A percentile compares a stretch with the other conserved stretches of the same genome.
These are phyloP conservation scores for Paspalum notatum DNA, from an alignment of 176 grass and related monocot species.

Conservation along the genomic window DNA sequence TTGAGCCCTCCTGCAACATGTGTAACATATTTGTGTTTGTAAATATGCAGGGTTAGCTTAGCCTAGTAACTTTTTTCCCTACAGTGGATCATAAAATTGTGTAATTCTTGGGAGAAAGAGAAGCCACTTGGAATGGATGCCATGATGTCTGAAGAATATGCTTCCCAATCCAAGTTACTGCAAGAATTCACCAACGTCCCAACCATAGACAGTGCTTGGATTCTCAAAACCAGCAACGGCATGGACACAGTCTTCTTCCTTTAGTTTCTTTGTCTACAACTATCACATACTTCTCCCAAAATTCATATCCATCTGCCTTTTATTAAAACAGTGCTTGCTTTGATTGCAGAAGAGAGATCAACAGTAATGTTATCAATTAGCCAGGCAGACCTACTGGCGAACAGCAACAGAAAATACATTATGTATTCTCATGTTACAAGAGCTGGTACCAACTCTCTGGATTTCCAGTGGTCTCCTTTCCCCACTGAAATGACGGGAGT, in stretches of 20 bases:
- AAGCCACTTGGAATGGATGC: conserved; percentile 41
- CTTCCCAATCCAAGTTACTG: conserved; percentile 56
- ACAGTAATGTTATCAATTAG: conserved; percentile 63
- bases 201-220: conserved; percentile 60
- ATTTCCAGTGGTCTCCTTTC: conserved; percentile 73
- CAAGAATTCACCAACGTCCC: conserved; percentile 60
- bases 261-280: neutral
- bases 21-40: conserved; percentile 12
- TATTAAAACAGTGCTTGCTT: neutral
- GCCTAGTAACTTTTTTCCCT: neutral
- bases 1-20: neutral
- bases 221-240: conserved; percentile 58
- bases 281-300: neutral
- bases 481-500: conserved; percentile 64
- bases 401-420: conserved; percentile 53
- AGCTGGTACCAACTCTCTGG: conserved; percentile 24
- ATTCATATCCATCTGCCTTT: neutral
- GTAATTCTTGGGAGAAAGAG: conserved; percentile 28
- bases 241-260: neutral
- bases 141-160: conserved; percentile 45
- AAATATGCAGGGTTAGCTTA: conserved; percentile 27
- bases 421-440: conserved; percentile 56
- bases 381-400: conserved; percentile 54
- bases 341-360: conserved; percentile 50
- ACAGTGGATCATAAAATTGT: conserved; percentile 27